Conservation (phyloP, 768 basidiomycete species). For the Termitomyces sp. region DNA sequence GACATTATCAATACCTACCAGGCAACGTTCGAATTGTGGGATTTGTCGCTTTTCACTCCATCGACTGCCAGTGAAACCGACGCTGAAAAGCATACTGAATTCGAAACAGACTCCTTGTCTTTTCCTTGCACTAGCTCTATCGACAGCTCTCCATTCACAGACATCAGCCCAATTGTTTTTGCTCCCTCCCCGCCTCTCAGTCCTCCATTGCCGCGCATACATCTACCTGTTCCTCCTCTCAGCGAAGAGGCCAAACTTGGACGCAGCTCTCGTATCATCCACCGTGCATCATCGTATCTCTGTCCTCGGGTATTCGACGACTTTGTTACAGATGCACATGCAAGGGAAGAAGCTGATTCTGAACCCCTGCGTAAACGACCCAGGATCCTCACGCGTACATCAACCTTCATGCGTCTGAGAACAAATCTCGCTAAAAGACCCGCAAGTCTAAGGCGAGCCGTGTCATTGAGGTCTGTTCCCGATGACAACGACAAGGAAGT, state of each 20-base stretch:
- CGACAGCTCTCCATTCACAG: neutral
- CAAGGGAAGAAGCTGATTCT: neutral
- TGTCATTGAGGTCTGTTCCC: neutral
- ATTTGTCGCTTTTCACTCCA: neutral
- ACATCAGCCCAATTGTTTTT: neutral
- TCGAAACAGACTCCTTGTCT: neutral
- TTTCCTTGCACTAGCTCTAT: neutral
- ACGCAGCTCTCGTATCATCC: neutral
- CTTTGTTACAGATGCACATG: neutral
- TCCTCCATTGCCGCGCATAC: neutral
- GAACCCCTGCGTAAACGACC: neutral
- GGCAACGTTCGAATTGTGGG: neutral
- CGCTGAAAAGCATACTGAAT: neutral
- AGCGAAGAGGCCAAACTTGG: neutral
- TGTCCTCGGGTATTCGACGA: neutral
- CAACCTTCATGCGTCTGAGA: neutral
- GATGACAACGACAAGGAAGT: neutral
- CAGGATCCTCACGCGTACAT: neutral
- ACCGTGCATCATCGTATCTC: constrained; percentile 2
- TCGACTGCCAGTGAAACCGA: neutral
- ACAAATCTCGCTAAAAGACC: neutral
- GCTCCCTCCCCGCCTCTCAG: neutral
- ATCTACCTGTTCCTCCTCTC: neutral
- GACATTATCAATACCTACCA: neutral
- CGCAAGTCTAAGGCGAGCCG: constrained; percentile 1